Evolutionary conservation across 805 yeast genomes (phyloP).

Genomic region (Myxozyma nipponensis): DNA sequence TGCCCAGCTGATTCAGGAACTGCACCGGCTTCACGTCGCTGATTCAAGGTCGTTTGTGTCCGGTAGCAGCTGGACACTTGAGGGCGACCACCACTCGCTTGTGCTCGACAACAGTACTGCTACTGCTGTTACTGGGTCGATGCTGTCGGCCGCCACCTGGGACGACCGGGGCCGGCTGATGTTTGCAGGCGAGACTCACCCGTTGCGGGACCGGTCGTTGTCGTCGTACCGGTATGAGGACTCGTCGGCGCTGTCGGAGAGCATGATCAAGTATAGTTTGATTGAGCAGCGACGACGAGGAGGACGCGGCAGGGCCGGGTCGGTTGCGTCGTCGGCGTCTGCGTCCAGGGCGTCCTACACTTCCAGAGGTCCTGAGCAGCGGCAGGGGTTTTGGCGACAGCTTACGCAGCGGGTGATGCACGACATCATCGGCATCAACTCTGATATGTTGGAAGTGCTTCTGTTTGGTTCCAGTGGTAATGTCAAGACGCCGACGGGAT

Average conservation of each 20-base stretch:
- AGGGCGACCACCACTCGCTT: slow-evolving; percentile 12
- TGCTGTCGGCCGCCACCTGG: neutral
- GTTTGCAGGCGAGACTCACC: neutral
- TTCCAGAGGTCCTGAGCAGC: neutral
- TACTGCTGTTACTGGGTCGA: neutral
- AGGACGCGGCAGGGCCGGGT: neutral
- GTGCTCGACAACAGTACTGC: neutral
- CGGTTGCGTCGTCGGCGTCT: neutral
- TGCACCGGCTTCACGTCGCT: slow-evolving; percentile 26
- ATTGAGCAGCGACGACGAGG: slow-evolving; percentile 1
- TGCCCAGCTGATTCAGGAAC: slow-evolving; percentile 33
- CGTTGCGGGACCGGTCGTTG: neutral
- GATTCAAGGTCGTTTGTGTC: slow-evolving; percentile 3
- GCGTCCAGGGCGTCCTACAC: neutral
- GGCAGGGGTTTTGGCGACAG: slow-evolving; percentile 17
- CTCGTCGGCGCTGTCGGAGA: neutral
- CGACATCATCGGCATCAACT: slow-evolving; percentile 37
- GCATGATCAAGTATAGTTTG: slow-evolving; percentile 1
- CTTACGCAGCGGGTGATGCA: slow-evolving; percentile 30
- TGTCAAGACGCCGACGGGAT: slow-evolving; percentile 2
- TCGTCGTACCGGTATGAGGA: neutral
- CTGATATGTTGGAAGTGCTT: slow-evolving; percentile 38
- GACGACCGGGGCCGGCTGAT: neutral
- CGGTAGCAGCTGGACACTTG: slow-evolving; percentile 16
- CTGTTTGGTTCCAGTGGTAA: slow-evolving; percentile 30